phyloP scores from a whole-genome alignment of 2,329 filamentous ascomycete genomes.

The Aspergillus carbonarius region DNA sequence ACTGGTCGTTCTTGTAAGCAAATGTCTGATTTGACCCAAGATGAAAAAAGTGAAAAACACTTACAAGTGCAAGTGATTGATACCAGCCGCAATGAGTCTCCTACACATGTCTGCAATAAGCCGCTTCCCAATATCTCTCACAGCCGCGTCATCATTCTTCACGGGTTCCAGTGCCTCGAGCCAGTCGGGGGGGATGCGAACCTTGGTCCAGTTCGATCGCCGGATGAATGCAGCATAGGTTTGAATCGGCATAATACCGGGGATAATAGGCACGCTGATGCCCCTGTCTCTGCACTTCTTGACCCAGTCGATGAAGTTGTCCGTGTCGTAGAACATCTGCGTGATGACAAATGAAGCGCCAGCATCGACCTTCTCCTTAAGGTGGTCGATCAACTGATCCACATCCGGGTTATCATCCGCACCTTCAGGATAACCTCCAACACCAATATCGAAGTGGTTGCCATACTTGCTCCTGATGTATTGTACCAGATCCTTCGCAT shows the following conservation, averaged over 20 bases:
- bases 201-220: slow-evolving; percentile 87
- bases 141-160: slow-evolving; percentile 94
- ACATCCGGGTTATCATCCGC: slow-evolving; percentile 90
- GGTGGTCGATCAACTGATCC: slow-evolving; percentile 79
- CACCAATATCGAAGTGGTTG: slow-evolving; percentile 94
- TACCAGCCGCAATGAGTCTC: slow-evolving; percentile 76
- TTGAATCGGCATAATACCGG: slow-evolving; percentile 90
- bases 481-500: slow-evolving; percentile 85
- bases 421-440: slow-evolving; percentile 94
- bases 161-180: slow-evolving; percentile 79
- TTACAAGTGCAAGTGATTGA: slow-evolving; percentile 85
- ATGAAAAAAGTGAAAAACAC: slow-evolving; percentile 20
- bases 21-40: not conserved
- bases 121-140: slow-evolving; percentile 82
- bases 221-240: slow-evolving; percentile 92
- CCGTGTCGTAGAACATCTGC: slow-evolving; percentile 99
- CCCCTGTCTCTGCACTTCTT: slow-evolving; percentile 80
- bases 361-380: slow-evolving; percentile 96
- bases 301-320: slow-evolving; percentile 92
- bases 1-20: slow-evolving; percentile 31
- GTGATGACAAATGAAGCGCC: slow-evolving; percentile 93
- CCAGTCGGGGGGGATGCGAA: slow-evolving; percentile 78
- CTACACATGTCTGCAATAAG: slow-evolving; percentile 88
- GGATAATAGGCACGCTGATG: slow-evolving; percentile 78
- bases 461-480: slow-evolving; percentile 79